These are phyloP conservation scores for Acanthamoeba lugdunensis DNA, from an alignment of 208 protist species.

Conservation along the genomic window DNA sequence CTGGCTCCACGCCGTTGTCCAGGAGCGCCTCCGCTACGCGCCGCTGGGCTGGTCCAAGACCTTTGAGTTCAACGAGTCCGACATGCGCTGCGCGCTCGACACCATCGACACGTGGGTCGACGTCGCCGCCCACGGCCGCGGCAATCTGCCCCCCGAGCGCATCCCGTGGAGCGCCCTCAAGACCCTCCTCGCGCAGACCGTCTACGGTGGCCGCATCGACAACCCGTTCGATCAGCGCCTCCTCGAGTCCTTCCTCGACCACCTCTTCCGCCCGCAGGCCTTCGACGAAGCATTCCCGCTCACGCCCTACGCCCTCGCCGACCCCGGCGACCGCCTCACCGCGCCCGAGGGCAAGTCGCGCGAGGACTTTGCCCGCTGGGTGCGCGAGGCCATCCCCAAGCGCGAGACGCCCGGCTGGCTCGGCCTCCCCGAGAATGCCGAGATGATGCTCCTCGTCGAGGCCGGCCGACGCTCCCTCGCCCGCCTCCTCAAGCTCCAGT, in stretches of 20 bases:
- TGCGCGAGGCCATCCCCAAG: conserved; percentile 75
- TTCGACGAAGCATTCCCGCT: conserved; percentile 89
- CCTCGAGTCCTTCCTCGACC: conserved; percentile 91
- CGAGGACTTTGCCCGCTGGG: conserved; percentile 91
- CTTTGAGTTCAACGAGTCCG: conserved; percentile 98
- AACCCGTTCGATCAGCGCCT: conserved; percentile 97
- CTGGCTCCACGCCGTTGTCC: conserved; percentile 95
- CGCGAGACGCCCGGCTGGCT: conserved; percentile 93
- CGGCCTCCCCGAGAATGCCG: conserved; percentile 92
- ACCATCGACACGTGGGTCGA: conserved; percentile 93
- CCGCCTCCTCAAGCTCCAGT: conserved; percentile 65
- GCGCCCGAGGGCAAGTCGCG: conserved; percentile 83
- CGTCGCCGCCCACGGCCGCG: conserved; percentile 77
- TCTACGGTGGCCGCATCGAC: conserved; percentile 96
- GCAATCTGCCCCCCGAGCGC: conserved; percentile 84
- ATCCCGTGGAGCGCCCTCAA: conserved; percentile 95
- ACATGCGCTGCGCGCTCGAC: conserved; percentile 93
- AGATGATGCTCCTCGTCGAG: conserved; percentile 86
- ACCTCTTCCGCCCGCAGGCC: conserved; percentile 87
- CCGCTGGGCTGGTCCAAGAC: conserved; percentile 97
- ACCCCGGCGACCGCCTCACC: conserved; percentile 41
- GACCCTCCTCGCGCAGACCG: conserved; percentile 91
- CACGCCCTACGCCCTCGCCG: conserved; percentile 24
- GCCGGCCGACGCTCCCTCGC: not conserved
- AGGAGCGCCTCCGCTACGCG: conserved; percentile 95